phyloP scores from a whole-genome alignment of 495 filamentous ascomycete genomes.

The Bryoglossum gracile region DNA sequence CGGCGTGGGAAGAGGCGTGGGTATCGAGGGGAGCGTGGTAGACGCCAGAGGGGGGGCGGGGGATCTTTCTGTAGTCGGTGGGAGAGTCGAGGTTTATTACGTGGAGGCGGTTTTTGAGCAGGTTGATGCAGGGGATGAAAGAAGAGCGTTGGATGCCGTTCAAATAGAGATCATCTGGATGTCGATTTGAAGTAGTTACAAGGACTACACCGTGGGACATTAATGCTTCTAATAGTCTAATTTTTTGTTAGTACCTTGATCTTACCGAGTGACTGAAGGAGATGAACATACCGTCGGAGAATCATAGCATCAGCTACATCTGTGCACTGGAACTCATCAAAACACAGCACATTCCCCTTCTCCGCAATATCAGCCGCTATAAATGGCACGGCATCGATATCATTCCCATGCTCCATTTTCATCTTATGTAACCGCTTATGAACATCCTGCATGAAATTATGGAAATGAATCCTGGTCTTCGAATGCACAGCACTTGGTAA shows the following conservation, averaged over 20 bases:
- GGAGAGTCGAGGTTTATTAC: conserved; percentile 92
- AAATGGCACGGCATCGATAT: conserved; percentile 87
- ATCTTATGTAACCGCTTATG: conserved; percentile 86
- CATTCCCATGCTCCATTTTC: conserved; percentile 81
- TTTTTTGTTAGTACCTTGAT: conserved; percentile 6
- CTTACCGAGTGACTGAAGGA: no score
- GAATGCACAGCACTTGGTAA: conserved; percentile 69
- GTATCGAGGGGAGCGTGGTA: conserved; percentile 77
- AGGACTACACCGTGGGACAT: conserved; percentile 97
- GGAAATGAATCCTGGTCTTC: conserved; percentile 96
- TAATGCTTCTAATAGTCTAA: conserved; percentile 72
- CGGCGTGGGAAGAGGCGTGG: conserved; percentile 69
- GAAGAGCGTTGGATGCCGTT: conserved; percentile 95
- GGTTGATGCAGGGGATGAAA: conserved; percentile 91
- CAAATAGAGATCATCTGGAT: conserved; percentile 92
- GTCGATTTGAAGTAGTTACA: conserved; percentile 94
- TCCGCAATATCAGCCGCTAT: conserved; percentile 90
- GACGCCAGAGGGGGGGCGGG: conserved; percentile 85
- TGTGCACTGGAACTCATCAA: conserved; percentile 98
- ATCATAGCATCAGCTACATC: conserved; percentile 99
- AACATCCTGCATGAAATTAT: conserved; percentile 99
- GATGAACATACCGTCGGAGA: conserved; percentile 62
- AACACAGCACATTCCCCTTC: conserved; percentile 79
- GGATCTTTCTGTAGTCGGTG: conserved; percentile 96
- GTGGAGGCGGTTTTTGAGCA: conserved; percentile 72